A percentile compares a stretch with the other conserved stretches of the same genome.
Conservation (phyloP, 257 asterid species). For the Cynanchum wilfordii region DNA sequence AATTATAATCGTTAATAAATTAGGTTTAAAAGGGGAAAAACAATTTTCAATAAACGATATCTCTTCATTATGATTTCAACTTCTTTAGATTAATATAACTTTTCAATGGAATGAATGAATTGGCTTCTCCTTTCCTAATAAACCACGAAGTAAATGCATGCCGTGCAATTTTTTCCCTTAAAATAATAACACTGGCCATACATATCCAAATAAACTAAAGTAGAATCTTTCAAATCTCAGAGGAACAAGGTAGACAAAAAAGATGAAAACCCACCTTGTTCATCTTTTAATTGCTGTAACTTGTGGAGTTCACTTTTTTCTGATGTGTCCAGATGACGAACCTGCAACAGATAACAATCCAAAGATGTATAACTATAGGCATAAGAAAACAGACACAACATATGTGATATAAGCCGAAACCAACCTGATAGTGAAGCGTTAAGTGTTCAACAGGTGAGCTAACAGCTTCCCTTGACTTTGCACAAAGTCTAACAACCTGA, state of each 20-base stretch:
- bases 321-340: conserved; percentile 96
- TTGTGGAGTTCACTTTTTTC: conserved; percentile 98
- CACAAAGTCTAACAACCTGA: conserved; percentile 96
- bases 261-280: conserved; percentile 56
- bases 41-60: not conserved
- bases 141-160: not conserved
- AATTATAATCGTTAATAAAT: not conserved
- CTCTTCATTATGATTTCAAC: not conserved
- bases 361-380: conserved; percentile 3
- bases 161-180: not conserved
- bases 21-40: not conserved
- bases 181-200: not conserved
- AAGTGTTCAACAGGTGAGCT: conserved; percentile 97
- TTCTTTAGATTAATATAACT: not conserved
- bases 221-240: not conserved
- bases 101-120: not conserved
- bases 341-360: conserved; percentile 40
- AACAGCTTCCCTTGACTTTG: conserved; percentile 98
- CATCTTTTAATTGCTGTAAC: conserved; percentile 97
- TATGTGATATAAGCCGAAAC: not conserved
- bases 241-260: not conserved
- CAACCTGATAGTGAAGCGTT: conserved; percentile 96
- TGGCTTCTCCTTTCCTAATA: not conserved
- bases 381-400: not conserved
- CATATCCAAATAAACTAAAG: not conserved